These are phyloP conservation scores for Sarcodon aspratus DNA, from an alignment of 768 basidiomycete genomes.

Conservation along the genomic window DNA sequence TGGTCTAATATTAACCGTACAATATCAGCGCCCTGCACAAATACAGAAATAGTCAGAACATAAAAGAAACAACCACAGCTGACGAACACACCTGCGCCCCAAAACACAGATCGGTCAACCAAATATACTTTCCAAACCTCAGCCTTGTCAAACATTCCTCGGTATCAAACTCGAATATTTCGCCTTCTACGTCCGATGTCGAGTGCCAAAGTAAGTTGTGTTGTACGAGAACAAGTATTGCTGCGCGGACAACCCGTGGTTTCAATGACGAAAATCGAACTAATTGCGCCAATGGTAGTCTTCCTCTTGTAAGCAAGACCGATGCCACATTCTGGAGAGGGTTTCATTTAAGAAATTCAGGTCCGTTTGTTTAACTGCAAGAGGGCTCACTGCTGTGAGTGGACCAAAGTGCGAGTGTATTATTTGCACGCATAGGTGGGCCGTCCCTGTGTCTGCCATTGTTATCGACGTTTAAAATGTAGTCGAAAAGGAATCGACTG, in stretches of 20 bases:
- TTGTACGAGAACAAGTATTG: constrained; percentile 73
- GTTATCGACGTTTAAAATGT: too few species aligned
- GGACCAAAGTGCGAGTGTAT: constrained; percentile 56
- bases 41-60: background rate
- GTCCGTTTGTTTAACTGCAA: background rate
- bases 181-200: constrained; percentile 56
- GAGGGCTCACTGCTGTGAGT: constrained; percentile 44
- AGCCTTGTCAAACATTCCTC: constrained; percentile 75
- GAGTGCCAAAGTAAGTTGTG: constrained; percentile 90
- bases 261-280: constrained; percentile 59
- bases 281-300: constrained; percentile 60
- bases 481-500: too few species aligned
- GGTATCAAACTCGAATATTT: constrained; percentile 72
- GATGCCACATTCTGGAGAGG: constrained; percentile 55
- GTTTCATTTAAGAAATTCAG: constrained; percentile 1
- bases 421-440: constrained; percentile 49
- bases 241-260: constrained; percentile 54
- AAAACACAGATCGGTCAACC: constrained; percentile 58
- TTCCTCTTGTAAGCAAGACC: constrained; percentile 69
- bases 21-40: constrained; percentile 60
- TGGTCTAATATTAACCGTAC: constrained; percentile 70
- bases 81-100: constrained; percentile 49
- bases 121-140: constrained; percentile 76
- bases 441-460: constrained; percentile 59
- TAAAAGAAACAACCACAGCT: background rate